phyloP scores from a whole-genome alignment of 2,329 filamentous ascomycete species.

The Xylariales sp. region DNA sequence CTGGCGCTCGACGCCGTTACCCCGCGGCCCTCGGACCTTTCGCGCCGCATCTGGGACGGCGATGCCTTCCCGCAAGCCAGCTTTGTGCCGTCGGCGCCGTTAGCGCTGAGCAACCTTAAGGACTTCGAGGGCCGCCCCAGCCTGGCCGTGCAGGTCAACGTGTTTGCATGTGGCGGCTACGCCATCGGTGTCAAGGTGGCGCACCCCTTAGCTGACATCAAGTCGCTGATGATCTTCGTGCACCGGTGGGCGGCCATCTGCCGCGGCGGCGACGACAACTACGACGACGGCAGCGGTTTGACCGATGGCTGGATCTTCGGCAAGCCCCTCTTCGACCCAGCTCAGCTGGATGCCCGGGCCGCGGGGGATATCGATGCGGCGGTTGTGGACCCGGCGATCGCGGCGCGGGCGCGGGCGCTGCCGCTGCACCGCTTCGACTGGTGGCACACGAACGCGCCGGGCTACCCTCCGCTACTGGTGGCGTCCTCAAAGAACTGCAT shows the following conservation, averaged over 20 bases:
- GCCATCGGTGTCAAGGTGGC: conserved; percentile 35
- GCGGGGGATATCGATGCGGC: conserved; percentile 14
- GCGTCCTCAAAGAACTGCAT: conserved; percentile 19
- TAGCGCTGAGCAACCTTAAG: conserved; percentile 27
- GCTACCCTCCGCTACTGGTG: conserved; percentile 22
- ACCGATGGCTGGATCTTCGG: not conserved
- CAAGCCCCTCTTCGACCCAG: conserved; percentile 33
- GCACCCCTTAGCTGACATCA: conserved; percentile 41
- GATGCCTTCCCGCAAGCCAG: conserved; percentile 28
- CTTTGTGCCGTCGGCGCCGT: conserved; percentile 25
- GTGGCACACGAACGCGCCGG: conserved; percentile 30
- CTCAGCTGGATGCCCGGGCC: conserved; percentile 30
- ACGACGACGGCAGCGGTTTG: conserved; percentile 12
- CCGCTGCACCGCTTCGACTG: conserved; percentile 44
- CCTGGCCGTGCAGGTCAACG: conserved; percentile 33
- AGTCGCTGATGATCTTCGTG: conserved; percentile 36
- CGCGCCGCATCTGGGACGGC: conserved; percentile 23
- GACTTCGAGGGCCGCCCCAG: conserved; percentile 23
- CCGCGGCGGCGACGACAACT: conserved; percentile 16
- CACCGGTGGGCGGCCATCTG: conserved; percentile 33
- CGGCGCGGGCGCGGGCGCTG: conserved; percentile 27
- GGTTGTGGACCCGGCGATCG: conserved; percentile 16
- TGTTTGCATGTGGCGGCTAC: conserved; percentile 35
- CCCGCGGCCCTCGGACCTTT: conserved; percentile 17
- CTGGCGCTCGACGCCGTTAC: conserved; percentile 23